These are phyloP conservation scores for Dendrobium catenatum DNA, from an alignment of 106 monocot species.

Conservation along the genomic window DNA sequence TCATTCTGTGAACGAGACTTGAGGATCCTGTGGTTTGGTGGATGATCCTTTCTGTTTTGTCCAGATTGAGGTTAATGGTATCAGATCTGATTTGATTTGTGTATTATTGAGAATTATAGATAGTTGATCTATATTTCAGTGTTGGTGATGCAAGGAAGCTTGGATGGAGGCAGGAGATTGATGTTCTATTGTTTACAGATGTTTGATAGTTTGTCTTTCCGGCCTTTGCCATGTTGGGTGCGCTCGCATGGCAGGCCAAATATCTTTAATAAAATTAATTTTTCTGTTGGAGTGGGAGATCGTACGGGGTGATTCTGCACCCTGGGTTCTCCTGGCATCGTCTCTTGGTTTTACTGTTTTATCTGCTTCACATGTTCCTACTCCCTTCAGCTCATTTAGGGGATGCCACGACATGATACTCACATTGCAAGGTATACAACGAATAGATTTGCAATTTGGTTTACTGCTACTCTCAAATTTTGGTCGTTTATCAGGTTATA, in stretches of 20 bases:
- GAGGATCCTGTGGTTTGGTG: not conserved
- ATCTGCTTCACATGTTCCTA: not conserved
- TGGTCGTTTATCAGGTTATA: no score
- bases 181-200: not conserved
- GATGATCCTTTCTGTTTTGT: not conserved
- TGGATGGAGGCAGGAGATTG: not conserved
- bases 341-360: not conserved
- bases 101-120: not conserved
- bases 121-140: not conserved
- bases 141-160: not conserved
- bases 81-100: not conserved
- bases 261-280: conserved; percentile 13
- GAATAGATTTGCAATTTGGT: no score
- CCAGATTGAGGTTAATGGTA: not conserved
- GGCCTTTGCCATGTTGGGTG: conserved; percentile 55
- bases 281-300: conserved; percentile 16
- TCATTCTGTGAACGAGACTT: not conserved
- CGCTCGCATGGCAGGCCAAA: conserved; percentile 48
- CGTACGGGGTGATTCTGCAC: conserved; percentile 30
- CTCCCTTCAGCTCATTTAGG: not conserved
- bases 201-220: not conserved
- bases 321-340: conserved; percentile 31
- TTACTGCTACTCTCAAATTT: no score
- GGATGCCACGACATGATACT: no score
- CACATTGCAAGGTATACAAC: no score